Base-by-base conservation (phyloP, 176 grass and related monocot genomes). In the Miscanthus lutarioriparius region DNA sequence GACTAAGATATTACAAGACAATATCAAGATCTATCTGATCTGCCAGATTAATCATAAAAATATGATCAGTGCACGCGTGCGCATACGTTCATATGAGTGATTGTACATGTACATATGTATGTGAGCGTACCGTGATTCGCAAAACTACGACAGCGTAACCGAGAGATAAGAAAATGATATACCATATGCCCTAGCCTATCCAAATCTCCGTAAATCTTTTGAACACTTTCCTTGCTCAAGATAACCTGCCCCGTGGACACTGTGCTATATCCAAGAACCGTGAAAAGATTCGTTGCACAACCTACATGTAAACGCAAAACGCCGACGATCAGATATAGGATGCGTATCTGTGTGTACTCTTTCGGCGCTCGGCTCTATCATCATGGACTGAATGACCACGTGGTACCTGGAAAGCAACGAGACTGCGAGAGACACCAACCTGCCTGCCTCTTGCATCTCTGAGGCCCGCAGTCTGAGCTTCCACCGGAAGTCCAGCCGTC, bases 321-420 rank as follows among this genome's bases (percentile, higher is more conserved):
- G 1, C 12, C 62, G 11, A 28, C 26, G 26, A 6, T 13, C 20
- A 67, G n/a, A 68, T 67, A 25, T 1, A 0, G 27, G 25, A 20
- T 41, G 39, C 48, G 26, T 28, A 53, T 37, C 67, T 20, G 30
- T 13, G 19, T 9, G 20, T n/a, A n/a, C n/a, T n/a, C 59, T 39
- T 83, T 74, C 39, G 28, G 37, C 68, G 23, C 28, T 8, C 26
- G 59, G 10, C 38, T 65, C 58, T 26, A 54, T 54, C 51, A 54
- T n/a, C n/a, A n/a, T 86, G 79, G 78, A 72, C 74, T 23, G 73
- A 67, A 59, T 27, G 26, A 26, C n/a, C 74, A 72, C 56, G 66
- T 37, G 74, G 51, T 67, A 28, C 22, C 74, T 77, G 12, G 67
- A 78, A 82, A 54, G 79, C 33, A 37, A 12, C 63, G 16, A 20